Conservation (phyloP, 495 filamentous ascomycete genomes). For the Penicillium herquei region DNA sequence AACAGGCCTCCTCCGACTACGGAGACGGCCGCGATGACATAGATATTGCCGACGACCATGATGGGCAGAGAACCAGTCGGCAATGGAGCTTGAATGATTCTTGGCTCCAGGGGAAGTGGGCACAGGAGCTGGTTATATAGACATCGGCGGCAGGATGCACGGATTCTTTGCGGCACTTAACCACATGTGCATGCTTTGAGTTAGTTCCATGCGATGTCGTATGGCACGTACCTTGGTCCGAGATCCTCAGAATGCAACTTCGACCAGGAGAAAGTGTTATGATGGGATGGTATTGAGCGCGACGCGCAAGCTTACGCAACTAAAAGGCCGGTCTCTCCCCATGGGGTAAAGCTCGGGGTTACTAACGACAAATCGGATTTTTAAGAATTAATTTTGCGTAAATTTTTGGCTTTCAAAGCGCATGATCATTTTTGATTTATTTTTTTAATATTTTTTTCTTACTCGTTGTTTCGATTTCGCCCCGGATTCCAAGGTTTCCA, state of each 20-base stretch:
- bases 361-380: background rate
- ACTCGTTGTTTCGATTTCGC: background rate
- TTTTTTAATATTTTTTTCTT: background rate
- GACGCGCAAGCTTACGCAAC: background rate
- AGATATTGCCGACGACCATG: conserved; percentile 52
- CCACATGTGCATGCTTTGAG: background rate
- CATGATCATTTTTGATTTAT: too few relatives aligned
- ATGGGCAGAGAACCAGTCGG: background rate
- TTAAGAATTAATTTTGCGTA: too few relatives aligned
- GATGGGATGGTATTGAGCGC: background rate
- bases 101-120: background rate
- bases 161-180: background rate
- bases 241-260: conserved; percentile 1
- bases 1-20: conserved; percentile 80
- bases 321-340: background rate
- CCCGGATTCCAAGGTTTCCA: background rate
- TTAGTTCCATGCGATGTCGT: conserved; percentile 6
- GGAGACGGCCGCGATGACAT: conserved; percentile 70
- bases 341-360: background rate
- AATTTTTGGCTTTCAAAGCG: too few relatives aligned
- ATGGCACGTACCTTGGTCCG: background rate
- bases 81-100: background rate
- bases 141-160: background rate
- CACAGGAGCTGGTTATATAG: background rate
- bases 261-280: background rate